Percentiles rank a stretch among this genome's conserved stretches.
Conservation (phyloP, 2,329 filamentous ascomycete genomes). For the Ceratocystiopsis brevicomis region DNA sequence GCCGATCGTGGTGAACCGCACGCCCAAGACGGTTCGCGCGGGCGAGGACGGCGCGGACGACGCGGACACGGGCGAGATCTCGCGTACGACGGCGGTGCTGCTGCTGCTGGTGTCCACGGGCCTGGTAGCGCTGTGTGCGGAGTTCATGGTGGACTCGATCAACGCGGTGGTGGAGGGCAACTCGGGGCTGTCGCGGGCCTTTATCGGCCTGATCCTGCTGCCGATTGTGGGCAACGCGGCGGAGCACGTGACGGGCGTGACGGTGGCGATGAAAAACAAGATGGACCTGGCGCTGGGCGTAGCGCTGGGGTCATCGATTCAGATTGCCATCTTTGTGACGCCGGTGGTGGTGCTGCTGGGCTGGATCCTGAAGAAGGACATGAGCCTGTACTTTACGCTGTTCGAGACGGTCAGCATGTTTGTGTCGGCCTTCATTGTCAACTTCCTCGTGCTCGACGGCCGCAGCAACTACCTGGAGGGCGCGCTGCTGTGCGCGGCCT, state of each 20-base stretch:
- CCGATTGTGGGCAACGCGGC: constrained; percentile 45
- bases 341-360: constrained; percentile 40
- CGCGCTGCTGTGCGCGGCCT: constrained; percentile 13
- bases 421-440: constrained; percentile 51
- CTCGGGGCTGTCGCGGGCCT: constrained; percentile 30
- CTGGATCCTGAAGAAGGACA: constrained; percentile 35
- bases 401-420: constrained; percentile 61
- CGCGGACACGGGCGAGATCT: constrained; percentile 18
- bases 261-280: constrained; percentile 39
- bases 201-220: constrained; percentile 42
- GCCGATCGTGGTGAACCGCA: constrained; percentile 15
- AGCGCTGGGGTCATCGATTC: constrained; percentile 39
- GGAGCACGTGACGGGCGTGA: constrained; percentile 43
- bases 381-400: constrained; percentile 52
- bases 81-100: constrained; percentile 25
- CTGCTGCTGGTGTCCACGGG: constrained; percentile 33
- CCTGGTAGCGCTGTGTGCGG: constrained; percentile 39
- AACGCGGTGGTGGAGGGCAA: constrained; percentile 30
- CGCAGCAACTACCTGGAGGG: constrained; percentile 43
- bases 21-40: constrained; percentile 3
- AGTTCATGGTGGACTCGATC: constrained; percentile 41
- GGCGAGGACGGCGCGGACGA: constrained; percentile 3
- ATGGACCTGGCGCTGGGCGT: constrained; percentile 43
- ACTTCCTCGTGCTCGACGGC: constrained; percentile 56
- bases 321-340: constrained; percentile 42